Base-by-base conservation (phyloP, 2,329 filamentous ascomycete genomes). In the Aureobasidium zeae region DNA sequence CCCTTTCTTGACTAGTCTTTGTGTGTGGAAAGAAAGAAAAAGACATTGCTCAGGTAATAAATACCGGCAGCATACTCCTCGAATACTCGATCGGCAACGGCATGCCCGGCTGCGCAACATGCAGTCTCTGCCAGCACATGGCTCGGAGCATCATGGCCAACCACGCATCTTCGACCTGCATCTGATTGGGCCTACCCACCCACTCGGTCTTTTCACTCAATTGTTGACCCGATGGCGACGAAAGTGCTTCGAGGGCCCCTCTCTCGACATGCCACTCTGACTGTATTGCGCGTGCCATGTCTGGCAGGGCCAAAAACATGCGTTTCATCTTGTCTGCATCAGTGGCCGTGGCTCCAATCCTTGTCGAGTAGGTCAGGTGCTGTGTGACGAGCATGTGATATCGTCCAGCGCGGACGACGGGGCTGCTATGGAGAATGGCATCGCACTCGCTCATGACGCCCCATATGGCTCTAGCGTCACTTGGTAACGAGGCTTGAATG, bases 51-150 rank as follows among this genome's bases (percentile, higher is more conserved):
- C 31, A 43, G 30, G 39, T 34, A 24, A 44, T 36, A 20, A 29
- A 44, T 3, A 44, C 32, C 21, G 41, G 41, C 6, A 44, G 26
- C 41, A 35, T 44, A 31, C 41, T 44, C 25, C 25, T 30, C 17
- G 31, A 21, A 24, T 35, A 44, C 26, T 44, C 41, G 8, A 19
- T 20, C 5, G 41, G 41, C 24, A 44, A 19, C 12, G 32, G 13
- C 8, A 29, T 44, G 3, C 41, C 41, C 10, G 41, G 32, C 26
- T 44, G 41, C 4, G 36, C 41, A 4, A 44, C 20, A 20, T 44
- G 41, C 9, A 44, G 25, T 24, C 41, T 44, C 13, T 44, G 41
- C 41, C 41, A 44, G 15, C 41, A 44, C 41, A 44, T 44, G 10
- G 41, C 41, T 15, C 41, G 11, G 16, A 44, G 17, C 31, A 44